Conservation (phyloP, 1,139 yeast genomes). For the Candida glucosophila region DNA sequence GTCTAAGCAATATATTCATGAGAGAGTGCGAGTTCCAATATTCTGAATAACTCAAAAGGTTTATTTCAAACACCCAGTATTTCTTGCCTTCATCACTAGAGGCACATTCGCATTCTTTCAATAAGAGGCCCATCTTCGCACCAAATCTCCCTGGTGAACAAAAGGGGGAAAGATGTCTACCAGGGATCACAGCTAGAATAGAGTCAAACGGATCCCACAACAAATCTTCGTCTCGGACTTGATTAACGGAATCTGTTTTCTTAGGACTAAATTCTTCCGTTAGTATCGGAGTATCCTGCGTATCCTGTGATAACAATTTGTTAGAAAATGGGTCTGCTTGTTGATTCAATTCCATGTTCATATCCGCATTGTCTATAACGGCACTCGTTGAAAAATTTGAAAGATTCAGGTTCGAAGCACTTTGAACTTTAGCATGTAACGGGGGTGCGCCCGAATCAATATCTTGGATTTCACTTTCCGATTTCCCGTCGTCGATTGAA, state of each 20-base stretch:
- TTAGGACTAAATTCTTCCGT: constrained; percentile 2
- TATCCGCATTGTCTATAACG: too few relatives aligned
- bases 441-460: too few relatives aligned
- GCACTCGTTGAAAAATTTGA: too few relatives aligned
- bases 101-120: constrained; percentile 31
- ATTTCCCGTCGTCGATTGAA: too few relatives aligned
- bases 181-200: constrained; percentile 56
- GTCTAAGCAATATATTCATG: constrained; percentile 52
- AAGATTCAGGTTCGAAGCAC: too few relatives aligned
- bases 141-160: constrained; percentile 68
- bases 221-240: constrained; percentile 33
- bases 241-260: not conserved
- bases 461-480: too few relatives aligned
- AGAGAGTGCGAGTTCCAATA: constrained; percentile 49
- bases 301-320: too few relatives aligned
- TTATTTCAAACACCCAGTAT: constrained; percentile 46
- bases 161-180: constrained; percentile 53
- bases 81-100: constrained; percentile 8
- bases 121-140: constrained; percentile 61
- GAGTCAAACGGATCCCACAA: constrained; percentile 46
- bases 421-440: too few relatives aligned
- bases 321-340: too few relatives aligned
- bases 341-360: too few relatives aligned
- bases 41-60: constrained; percentile 60
- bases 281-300: too few relatives aligned